These are phyloP conservation scores for Fusarium sp. DNA, from an alignment of 2,329 filamentous ascomycete species.

Conservation along the genomic window DNA sequence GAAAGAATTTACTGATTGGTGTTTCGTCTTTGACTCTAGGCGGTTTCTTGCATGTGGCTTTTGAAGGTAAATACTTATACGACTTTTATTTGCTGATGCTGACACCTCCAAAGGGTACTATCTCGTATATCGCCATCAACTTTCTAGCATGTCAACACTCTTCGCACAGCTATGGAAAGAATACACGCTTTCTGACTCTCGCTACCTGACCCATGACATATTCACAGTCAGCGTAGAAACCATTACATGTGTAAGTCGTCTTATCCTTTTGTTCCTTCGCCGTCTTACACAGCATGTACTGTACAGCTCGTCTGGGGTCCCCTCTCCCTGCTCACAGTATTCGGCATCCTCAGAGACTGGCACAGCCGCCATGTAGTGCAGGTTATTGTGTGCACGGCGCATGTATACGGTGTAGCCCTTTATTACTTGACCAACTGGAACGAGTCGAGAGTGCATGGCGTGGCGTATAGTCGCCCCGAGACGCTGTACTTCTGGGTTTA, in stretches of 20 bases:
- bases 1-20: not conserved
- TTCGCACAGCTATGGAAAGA: slow-evolving; percentile 94
- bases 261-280: not conserved
- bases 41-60: slow-evolving; percentile 79
- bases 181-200: slow-evolving; percentile 86
- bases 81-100: not conserved
- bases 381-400: slow-evolving; percentile 61
- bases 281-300: slow-evolving; percentile 2
- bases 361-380: slow-evolving; percentile 64
- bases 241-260: slow-evolving; percentile 75
- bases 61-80: slow-evolving; percentile 69
- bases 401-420: slow-evolving; percentile 70
- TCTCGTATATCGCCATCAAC: slow-evolving; percentile 71
- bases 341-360: slow-evolving; percentile 57
- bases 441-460: slow-evolving; percentile 58
- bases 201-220: slow-evolving; percentile 83
- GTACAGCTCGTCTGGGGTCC: slow-evolving; percentile 67
- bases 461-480: slow-evolving; percentile 68
- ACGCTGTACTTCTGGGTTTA: slow-evolving; percentile 72
- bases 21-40: slow-evolving; percentile 53
- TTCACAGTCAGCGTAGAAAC: slow-evolving; percentile 91
- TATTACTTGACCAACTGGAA: slow-evolving; percentile 70
- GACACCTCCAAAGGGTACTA: slow-evolving; percentile 71
- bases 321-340: slow-evolving; percentile 62
- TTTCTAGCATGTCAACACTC: slow-evolving; percentile 76